A percentile compares a stretch with the other conserved stretches of the same genome.
These are phyloP conservation scores for Ostreobium quekettii DNA, from an alignment of 139 green algal species.

Conservation along the genomic window DNA sequence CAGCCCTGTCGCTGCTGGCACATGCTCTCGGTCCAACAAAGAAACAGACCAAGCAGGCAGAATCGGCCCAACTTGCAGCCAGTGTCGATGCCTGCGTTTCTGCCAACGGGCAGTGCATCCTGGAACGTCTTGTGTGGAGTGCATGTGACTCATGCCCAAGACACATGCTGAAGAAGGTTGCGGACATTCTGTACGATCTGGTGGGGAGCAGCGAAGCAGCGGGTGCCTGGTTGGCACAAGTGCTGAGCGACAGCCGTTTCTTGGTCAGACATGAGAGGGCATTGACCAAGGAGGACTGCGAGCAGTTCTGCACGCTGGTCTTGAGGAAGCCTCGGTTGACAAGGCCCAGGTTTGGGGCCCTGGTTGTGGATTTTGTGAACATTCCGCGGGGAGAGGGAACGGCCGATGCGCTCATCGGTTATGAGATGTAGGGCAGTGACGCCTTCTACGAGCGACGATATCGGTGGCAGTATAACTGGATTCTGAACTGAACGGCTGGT, in stretches of 20 bases:
- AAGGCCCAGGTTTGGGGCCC: not conserved
- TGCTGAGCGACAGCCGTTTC: too few species aligned
- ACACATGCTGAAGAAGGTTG: not conserved
- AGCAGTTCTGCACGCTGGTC: not conserved
- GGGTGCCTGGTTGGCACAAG: too few species aligned
- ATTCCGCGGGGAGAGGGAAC: not conserved
- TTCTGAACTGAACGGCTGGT: too few species aligned
- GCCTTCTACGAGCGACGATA: too few species aligned
- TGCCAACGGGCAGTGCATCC: not conserved
- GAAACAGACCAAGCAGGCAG: not conserved
- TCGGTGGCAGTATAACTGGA: too few species aligned
- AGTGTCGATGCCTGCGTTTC: not conserved
- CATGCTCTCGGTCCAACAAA: not conserved
- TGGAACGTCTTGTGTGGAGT: not conserved
- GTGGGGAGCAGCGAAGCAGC: not conserved
- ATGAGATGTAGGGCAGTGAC: not conserved
- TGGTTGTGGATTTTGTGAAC: constrained; percentile 4
- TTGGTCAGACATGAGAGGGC: not conserved
- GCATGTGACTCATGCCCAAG: not conserved
- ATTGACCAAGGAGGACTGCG: not conserved
- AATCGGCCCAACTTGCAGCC: not conserved
- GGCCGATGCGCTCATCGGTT: not conserved
- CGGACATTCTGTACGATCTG: not conserved
- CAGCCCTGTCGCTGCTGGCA: not conserved
- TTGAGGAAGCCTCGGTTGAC: not conserved